phyloP scores from a whole-genome alignment of 352 stramenopile genomes.

The Globisporangium barbulae region DNA sequence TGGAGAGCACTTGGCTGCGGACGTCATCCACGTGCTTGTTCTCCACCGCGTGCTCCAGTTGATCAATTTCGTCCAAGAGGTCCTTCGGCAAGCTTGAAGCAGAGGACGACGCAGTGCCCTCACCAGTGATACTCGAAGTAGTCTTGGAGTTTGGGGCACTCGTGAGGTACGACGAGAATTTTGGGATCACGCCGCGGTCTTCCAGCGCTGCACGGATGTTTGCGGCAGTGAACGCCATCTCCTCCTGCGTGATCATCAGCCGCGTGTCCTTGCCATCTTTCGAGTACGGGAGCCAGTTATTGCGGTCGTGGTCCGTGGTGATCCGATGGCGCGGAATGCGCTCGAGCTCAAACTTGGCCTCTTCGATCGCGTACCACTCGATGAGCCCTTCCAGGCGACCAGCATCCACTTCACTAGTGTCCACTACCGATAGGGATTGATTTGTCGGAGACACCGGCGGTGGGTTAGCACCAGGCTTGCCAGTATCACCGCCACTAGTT shows the following conservation, averaged over 20 bases:
- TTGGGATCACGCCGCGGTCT: conserved; percentile 66
- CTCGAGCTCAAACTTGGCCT: conserved; percentile 62
- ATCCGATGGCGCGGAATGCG: conserved; percentile 65
- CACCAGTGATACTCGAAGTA: not conserved
- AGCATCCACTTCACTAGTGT: conserved; percentile 28
- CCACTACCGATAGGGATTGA: not conserved
- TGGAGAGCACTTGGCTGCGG: conserved; percentile 32
- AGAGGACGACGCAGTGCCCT: conserved; percentile 6
- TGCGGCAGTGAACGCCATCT: conserved; percentile 48
- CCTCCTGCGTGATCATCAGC: conserved; percentile 55
- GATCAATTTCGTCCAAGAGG: conserved; percentile 52
- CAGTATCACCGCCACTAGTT: not conserved
- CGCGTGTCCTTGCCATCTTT: conserved; percentile 55
- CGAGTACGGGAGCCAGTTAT: conserved; percentile 46
- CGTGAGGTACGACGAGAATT: conserved; percentile 17
- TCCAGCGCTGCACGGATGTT: conserved; percentile 63
- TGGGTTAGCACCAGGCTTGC: not conserved
- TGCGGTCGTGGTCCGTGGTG: conserved; percentile 46
- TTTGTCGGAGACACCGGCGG: not conserved
- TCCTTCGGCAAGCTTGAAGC: conserved; percentile 32
- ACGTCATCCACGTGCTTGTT: conserved; percentile 20
- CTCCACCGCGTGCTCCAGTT: conserved; percentile 52
- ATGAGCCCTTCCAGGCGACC: conserved; percentile 52
- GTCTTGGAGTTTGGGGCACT: not conserved
- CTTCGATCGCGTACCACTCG: conserved; percentile 75